Evolutionary conservation across 352 stramenopile species (phyloP), one percentile per base, ranked within the genome.

Genomic region (Globisporangium okanoganense): DNA sequence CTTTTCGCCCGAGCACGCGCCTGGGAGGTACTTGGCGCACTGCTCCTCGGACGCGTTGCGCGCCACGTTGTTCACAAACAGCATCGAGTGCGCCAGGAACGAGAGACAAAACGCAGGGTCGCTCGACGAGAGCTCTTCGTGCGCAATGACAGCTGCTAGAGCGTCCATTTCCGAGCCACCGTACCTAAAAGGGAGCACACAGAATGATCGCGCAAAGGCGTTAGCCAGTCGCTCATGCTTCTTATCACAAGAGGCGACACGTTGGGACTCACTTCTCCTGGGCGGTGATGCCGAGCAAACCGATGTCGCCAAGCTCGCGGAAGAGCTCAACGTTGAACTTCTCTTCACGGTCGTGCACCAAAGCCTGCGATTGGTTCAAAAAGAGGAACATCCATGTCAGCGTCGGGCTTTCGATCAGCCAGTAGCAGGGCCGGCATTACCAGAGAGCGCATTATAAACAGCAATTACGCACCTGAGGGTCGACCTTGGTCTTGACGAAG

Each of bases 41-140:
- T 98, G 92, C 25, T 71, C 87, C 12, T 96, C 73, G 44, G 71
- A 97, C 20, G 88, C 93, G 70, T 98, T 98, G 51, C 78, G 90
- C 1, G 82, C 75, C 14, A 98, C 76, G 67, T 98, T 98, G 79
- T 98, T 98, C 44, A 96, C 88, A 51, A 98, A 98, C 20, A 98
- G 74, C 88, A 98, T 96, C 50, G 88, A 97, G 72, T 98, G 92
- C 48, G 92, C 90, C 49, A 97, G 78, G 78, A 99, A 99, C 29
- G 93, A 98, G 36, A 99, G 70, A 69, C 97, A 99, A 70, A 99
- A 99, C 24, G 95, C 97, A 27, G 98, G 98, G 76, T 99, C 98
- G 47, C 92, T 96, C 59, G 97, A 98, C 29, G 90, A 97, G 1
- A 99, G 75, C 72, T 98, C 95, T 70, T 98, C 95, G 67, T 98